Base-by-base conservation (phyloP, 2,329 filamentous ascomycete species). In the Coniochaeta sp. region DNA sequence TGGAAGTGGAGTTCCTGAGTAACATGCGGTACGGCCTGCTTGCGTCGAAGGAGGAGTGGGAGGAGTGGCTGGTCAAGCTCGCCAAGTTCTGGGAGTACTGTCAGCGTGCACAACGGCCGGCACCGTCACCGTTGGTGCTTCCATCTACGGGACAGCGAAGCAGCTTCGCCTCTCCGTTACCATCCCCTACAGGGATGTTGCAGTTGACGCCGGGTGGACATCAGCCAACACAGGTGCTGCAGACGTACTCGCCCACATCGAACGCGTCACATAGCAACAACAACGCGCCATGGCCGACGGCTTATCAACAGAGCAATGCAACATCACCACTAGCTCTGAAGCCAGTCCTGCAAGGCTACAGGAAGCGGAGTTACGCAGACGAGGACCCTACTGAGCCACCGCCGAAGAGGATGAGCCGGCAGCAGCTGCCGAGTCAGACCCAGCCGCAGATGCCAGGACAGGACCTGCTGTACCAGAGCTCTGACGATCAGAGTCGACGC, bases 1-100 rank as follows among this genome's bases (percentile, higher is more conserved):
- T 99, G 95, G 95, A 99, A 73, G 95, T 99, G n/a, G 95, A 99
- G 73, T 99, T 99, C 68, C 79, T 99, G 64, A 97, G 93, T 79
- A 98, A 98, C 74, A 96, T 99, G 88, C 87, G 93, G 69, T 99
- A 98, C 75, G 92, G 91, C 67, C 79, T 99, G 8, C 87, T 93
- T 71, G 91, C 91, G 3, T 96, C 93, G 3, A 88, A 91, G 70
- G 82, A 86, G 59, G 85, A 96, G 71, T 99, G 95, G 95, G 82
- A 86, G 57, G 83, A 87, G 59, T 98, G 95, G 95, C 87, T 97
- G 68, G 78, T 81, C 63, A 92, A 92, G 72, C 79, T 98, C 59
- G 84, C 89, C 58, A 89, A 88, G 65, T 97, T 97, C 71, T 87
- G 88, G 65, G 86, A 88, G 58, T 97, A 92, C 75, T 92, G 91